Evolutionary conservation across 768 basidiomycete genomes (phyloP).

Genomic region (Pholiota microspora): DNA sequence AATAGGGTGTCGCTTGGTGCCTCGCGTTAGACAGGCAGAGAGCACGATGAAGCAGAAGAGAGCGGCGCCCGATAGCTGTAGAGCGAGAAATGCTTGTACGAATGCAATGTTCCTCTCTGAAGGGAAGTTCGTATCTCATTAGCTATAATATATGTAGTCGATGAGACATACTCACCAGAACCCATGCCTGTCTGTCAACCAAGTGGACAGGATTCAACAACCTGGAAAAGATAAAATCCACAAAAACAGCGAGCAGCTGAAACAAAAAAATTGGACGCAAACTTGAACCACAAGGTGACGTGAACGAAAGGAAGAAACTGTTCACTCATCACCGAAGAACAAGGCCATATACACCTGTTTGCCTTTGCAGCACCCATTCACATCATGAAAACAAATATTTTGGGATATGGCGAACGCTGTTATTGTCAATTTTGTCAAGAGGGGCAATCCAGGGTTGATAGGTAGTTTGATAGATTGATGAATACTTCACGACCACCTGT

Average conservation of each 20-base stretch:
- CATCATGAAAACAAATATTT: background rate
- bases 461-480: background rate
- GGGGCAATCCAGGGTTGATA: too few species aligned
- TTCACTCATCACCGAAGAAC: background rate
- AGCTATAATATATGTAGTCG: too few species aligned
- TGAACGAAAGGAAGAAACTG: background rate
- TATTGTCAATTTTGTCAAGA: too few species aligned
- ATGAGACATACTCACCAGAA: background rate
- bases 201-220: too few species aligned
- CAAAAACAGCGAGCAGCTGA: background rate
- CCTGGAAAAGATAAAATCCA: too few species aligned
- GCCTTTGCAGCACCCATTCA: background rate
- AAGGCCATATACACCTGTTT: background rate
- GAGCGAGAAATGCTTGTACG: constrained; percentile 26
- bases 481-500: background rate
- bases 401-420: too few species aligned
- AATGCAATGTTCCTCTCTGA: constrained; percentile 7
- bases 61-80: constrained; percentile 27
- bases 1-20: constrained; percentile 27
- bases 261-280: background rate
- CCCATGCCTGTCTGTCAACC: background rate
- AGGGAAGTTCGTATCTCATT: background rate
- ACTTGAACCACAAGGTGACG: background rate
- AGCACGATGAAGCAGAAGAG: constrained; percentile 24
- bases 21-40: constrained; percentile 24